A percentile compares a stretch with the other conserved stretches of the same genome.
Evolutionary conservation across 805 yeast genomes (phyloP).

Genomic region (Metschnikowia shivogae): DNA sequence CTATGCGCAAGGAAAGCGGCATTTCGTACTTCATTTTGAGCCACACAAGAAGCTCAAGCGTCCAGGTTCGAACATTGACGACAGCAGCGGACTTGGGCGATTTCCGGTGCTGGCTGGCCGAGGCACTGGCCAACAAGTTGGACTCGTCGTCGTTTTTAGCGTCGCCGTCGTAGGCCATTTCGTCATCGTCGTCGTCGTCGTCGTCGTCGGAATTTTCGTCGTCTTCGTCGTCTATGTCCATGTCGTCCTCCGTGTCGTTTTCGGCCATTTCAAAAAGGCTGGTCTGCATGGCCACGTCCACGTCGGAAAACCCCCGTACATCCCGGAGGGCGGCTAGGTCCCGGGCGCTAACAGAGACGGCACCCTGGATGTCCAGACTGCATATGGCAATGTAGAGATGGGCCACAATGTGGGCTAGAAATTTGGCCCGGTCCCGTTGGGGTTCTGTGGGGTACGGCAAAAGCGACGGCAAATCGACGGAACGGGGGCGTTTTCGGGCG

Average conservation of each 20-base stretch:
- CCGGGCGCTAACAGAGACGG: constrained; percentile 59
- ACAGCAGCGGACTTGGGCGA: constrained; percentile 69
- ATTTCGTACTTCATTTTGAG: constrained; percentile 72
- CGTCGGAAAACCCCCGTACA: constrained; percentile 29
- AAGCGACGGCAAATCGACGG: constrained; percentile 37
- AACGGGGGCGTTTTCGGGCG: constrained; percentile 37
- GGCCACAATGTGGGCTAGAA: constrained; percentile 73
- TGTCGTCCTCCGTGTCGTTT: constrained; percentile 14
- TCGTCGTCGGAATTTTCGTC: constrained; percentile 25
- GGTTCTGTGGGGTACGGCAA: constrained; percentile 77
- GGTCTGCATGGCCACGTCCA: constrained; percentile 52
- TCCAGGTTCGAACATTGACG: constrained; percentile 76
- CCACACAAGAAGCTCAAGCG: constrained; percentile 78
- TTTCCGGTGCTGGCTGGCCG: constrained; percentile 53
- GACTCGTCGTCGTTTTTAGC: constrained; percentile 32
- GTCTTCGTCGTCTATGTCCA: constrained; percentile 25
- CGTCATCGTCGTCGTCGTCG: constrained; percentile 36
- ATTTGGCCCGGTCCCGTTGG: constrained; percentile 63
- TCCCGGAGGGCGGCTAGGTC: constrained; percentile 51
- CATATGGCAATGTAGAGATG: constrained; percentile 75
- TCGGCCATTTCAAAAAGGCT: constrained; percentile 42
- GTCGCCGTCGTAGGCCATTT: constrained; percentile 24
- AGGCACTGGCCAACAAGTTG: constrained; percentile 29
- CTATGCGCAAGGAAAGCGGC: constrained; percentile 61
- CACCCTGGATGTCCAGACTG: constrained; percentile 71